phyloP scores from a whole-genome alignment of 2,329 filamentous ascomycete species.

The Aspergillus intermedius region DNA sequence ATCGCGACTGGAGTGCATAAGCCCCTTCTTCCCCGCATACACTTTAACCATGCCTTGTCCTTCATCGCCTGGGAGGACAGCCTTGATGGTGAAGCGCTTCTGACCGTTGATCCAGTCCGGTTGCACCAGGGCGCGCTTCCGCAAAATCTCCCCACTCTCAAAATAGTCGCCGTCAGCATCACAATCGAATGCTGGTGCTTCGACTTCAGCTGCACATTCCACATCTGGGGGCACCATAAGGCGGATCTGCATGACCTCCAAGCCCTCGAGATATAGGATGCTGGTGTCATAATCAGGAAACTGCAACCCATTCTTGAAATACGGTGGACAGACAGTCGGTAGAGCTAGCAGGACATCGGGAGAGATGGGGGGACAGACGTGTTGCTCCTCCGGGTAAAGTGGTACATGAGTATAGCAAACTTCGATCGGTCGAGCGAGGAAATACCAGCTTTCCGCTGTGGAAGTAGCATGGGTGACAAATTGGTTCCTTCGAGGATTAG shows the following conservation, averaged over 20 bases:
- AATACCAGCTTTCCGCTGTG: slow-evolving; percentile 83
- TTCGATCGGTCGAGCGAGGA: slow-evolving; percentile 80
- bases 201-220: slow-evolving; percentile 86
- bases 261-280: slow-evolving; percentile 73
- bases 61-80: slow-evolving; percentile 83
- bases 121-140: slow-evolving; percentile 81
- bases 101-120: slow-evolving; percentile 82
- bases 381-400: slow-evolving; percentile 78
- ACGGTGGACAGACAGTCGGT: slow-evolving; percentile 77
- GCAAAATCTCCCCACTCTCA: slow-evolving; percentile 80
- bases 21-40: slow-evolving; percentile 85
- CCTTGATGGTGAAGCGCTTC: slow-evolving; percentile 92
- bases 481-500: slow-evolving; percentile 69
- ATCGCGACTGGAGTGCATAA: slow-evolving; percentile 97
- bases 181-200: slow-evolving; percentile 70
- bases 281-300: slow-evolving; percentile 90
- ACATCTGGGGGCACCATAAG: slow-evolving; percentile 83
- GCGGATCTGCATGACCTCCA: slow-evolving; percentile 88
- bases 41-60: slow-evolving; percentile 81
- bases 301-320: slow-evolving; percentile 73
- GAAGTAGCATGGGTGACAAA: slow-evolving; percentile 69
- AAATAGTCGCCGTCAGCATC: slow-evolving; percentile 89
- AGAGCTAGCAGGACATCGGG: slow-evolving; percentile 80
- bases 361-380: slow-evolving; percentile 81
- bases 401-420: slow-evolving; percentile 95